Percentiles rank a stretch among this genome's conserved stretches.
Evolutionary conservation across 257 asterid species (phyloP).

Genomic region (Solanum verrucosum): DNA sequence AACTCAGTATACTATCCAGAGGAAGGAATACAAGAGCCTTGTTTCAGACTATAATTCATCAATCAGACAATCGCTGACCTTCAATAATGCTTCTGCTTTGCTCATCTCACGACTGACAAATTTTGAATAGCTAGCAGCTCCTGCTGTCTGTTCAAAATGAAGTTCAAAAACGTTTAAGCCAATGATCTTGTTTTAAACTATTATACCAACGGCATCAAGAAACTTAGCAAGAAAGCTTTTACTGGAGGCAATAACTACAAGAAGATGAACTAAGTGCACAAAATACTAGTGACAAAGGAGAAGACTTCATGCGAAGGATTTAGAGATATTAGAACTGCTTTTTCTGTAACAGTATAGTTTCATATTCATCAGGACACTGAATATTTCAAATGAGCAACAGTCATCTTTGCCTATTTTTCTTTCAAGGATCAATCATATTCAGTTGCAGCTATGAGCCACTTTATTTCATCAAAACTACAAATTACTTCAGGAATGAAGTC

Average conservation of each 20-base stretch:
- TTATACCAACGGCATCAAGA: background rate
- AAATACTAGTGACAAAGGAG: background rate
- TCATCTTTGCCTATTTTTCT: background rate
- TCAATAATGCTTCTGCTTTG: constrained; percentile 97
- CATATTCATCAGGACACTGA: background rate
- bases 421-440: background rate
- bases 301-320: background rate
- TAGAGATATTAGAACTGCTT: background rate
- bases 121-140: constrained; percentile 84
- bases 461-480: background rate
- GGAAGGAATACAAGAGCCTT: background rate
- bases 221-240: background rate
- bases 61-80: constrained; percentile 33
- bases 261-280: background rate
- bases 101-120: constrained; percentile 98
- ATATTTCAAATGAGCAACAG: background rate
- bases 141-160: constrained; percentile 51
- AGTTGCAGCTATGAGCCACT: background rate
- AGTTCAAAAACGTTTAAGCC: background rate
- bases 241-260: background rate
- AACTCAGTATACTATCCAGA: constrained; percentile 1
- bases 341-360: background rate
- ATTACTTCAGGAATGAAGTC: background rate
- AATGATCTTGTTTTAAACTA: background rate
- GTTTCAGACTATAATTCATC: background rate